Base-by-base conservation (phyloP, 2,329 filamentous ascomycete species). In the Helotiales sp. region DNA sequence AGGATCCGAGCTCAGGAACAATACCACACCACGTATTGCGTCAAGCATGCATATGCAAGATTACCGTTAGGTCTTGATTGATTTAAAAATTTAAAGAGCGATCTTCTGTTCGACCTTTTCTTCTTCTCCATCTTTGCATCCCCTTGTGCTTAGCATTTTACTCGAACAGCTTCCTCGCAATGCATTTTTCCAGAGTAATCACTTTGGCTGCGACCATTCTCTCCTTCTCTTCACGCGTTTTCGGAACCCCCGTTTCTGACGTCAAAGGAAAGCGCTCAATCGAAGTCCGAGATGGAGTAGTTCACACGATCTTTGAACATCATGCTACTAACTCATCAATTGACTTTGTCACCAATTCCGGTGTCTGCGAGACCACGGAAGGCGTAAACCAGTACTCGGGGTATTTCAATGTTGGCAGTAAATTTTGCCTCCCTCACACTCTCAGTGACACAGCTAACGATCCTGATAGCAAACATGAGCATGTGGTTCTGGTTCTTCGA, bases 401-500 rank as follows among this genome's bases (percentile, higher is more conserved):
- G 7, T 81, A 81, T 70, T 50, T 84, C 58, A 73, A 73, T 2
- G 76, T 80, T 15, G 77, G 79, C 10, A 19, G 40, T 46, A 65
- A 59, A 58, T 30, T 56, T 29, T 33, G 9, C 24, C 15, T 24
- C 2, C 10, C 22, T 22, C 22, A 44, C 10, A 44, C 1, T 12
- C 10, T 12, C 10, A 49, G 19, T 25, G 40, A n/a, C 19, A 31
- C 2, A 19, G 22, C 47, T 62, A 38, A 48, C 17, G 58, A 29
- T 17, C 6, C n/a, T 12, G 3, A 2, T 15, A 67, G 65, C 38
- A 24, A 55, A 66, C 54, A 57, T 66, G 49, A 60, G 65, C 52
- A 60, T 62, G 62, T 69, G 66, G 63, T 67, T 68, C 46, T 70
- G 83, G 82, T 87, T 86, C 66, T 82, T 87, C 60, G 83, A 86